Evolutionary conservation across 306 rosid species (phyloP).

Genomic region (Luffa aegyptiaca): DNA sequence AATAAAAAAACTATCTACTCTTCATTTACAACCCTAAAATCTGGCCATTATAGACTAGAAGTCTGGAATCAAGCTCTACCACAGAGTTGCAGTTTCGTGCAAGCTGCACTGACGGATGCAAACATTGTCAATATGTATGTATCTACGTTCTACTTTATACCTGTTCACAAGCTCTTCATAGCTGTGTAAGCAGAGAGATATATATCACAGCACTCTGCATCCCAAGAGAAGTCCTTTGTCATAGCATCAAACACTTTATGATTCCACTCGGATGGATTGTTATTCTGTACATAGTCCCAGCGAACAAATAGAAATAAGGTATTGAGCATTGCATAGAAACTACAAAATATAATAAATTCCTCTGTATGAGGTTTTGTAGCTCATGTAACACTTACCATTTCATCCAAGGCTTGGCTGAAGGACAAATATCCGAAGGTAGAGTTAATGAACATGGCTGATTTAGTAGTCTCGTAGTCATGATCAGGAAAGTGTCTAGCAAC

Average conservation of each 20-base stretch:
- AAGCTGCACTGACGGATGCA: neutral
- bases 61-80: neutral
- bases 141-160: neutral
- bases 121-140: neutral
- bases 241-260: conserved; percentile 52
- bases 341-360: neutral
- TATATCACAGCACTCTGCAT: conserved; percentile 69
- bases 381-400: conserved; percentile 49
- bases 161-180: conserved; percentile 33
- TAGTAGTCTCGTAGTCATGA: conserved; percentile 33
- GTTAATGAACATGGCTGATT: conserved; percentile 49
- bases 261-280: conserved; percentile 47
- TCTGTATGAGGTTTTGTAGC: neutral
- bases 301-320: neutral
- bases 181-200: conserved; percentile 57
- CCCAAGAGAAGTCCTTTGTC: conserved; percentile 83
- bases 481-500: conserved; percentile 33
- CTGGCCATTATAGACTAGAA: neutral
- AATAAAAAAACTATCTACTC: neutral
- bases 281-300: conserved; percentile 30
- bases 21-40: conserved; percentile 2
- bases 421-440: conserved; percentile 51
- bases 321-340: neutral
- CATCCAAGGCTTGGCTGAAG: conserved; percentile 46
- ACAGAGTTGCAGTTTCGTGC: neutral